Percentiles rank a stretch among this genome's conserved stretches.
Evolutionary conservation across 805 yeast genomes (phyloP).

Genomic region (Ogataea nakhonphanomensis): DNA sequence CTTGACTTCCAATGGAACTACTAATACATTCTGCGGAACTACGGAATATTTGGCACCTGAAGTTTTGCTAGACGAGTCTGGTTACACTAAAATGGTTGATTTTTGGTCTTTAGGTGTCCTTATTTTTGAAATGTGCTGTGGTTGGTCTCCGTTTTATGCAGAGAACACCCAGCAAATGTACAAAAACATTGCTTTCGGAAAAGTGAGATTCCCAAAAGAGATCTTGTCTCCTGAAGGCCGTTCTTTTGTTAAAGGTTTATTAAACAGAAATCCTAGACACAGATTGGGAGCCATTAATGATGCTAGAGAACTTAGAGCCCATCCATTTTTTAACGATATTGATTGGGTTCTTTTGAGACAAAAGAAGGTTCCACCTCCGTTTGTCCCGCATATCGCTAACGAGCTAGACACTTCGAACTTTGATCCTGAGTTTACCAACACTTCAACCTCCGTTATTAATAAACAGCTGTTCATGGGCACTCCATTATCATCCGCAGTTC

Average conservation of each 20-base stretch:
- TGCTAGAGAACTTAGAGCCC: conserved; percentile 88
- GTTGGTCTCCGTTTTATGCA: conserved; percentile 98
- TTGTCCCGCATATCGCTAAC: conserved; percentile 85
- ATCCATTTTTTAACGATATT: conserved; percentile 85
- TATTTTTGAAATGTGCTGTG: conserved; percentile 98
- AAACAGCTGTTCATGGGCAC: conserved; percentile 61
- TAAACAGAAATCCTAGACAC: conserved; percentile 94
- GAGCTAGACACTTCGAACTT: conserved; percentile 96
- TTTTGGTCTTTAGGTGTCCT: conserved; percentile 98
- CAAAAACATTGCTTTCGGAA: conserved; percentile 97
- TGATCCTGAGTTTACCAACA: conserved; percentile 95
- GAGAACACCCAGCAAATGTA: conserved; percentile 98
- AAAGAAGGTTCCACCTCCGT: conserved; percentile 92
- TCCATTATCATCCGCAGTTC: conserved; percentile 91
- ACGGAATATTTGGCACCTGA: conserved; percentile 98
- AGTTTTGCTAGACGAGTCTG: conserved; percentile 89
- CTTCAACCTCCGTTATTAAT: conserved; percentile 78
- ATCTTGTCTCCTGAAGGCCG: conserved; percentile 91
- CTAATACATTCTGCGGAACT: conserved; percentile 97
- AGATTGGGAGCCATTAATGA: conserved; percentile 89
- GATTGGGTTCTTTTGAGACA: conserved; percentile 80
- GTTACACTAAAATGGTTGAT: conserved; percentile 98
- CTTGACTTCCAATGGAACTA: conserved; percentile 77
- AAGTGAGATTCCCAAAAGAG: conserved; percentile 95
- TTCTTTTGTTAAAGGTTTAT: conserved; percentile 89